Base-by-base conservation (phyloP, 2,329 filamentous ascomycete species). In the Penicillium nordicum region DNA sequence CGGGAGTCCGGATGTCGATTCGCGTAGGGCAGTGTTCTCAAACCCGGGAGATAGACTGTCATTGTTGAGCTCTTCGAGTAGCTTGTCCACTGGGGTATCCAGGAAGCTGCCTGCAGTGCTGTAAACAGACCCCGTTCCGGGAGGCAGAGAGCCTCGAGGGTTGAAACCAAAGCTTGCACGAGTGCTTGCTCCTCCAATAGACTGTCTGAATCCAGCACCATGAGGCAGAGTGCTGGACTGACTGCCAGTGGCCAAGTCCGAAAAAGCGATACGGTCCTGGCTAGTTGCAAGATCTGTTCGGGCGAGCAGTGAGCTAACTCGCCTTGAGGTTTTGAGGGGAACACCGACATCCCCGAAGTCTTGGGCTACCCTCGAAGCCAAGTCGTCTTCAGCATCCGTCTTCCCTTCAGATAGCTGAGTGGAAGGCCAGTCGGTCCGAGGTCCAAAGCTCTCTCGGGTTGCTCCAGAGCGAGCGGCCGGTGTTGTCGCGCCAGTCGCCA, bases 271-370 rank as follows among this genome's bases (percentile, higher is more conserved):
- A 66, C 89, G 83, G 64, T 96, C 92, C 62, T 93, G 89, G 16
- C 88, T 94, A 10, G 90, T 88, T 0, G 90, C 93, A 21, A 97
- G 78, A 69, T 97, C 93, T 32, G 90, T 89, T 66, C 93, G 83
- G 16, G 92, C 92, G 51, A 97, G 80, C 75, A 96, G 83, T 16
- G 93, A 97, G 76, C 94, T 99, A 27, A 97, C 88, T 49, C 94
- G 85, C 42, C 94, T 85, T n/a, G 84, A 85, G 42, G 84, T 81
- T 60, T 82, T 82, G n/a, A 74, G 74, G 18, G 82, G 80, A 45
- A 82, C 79, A 29, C 81, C 79, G 32, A 82, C 77, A 53, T 80
- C 76, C 23, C 75, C 78, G 57, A 82, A 80, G 55, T 91, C 88
- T 41, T 88, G 83, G 53, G 89, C 88, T n/a, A 93, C 75, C 0